Conservation (phyloP, 73 alveolate species). For the Uronychia binucleata region DNA sequence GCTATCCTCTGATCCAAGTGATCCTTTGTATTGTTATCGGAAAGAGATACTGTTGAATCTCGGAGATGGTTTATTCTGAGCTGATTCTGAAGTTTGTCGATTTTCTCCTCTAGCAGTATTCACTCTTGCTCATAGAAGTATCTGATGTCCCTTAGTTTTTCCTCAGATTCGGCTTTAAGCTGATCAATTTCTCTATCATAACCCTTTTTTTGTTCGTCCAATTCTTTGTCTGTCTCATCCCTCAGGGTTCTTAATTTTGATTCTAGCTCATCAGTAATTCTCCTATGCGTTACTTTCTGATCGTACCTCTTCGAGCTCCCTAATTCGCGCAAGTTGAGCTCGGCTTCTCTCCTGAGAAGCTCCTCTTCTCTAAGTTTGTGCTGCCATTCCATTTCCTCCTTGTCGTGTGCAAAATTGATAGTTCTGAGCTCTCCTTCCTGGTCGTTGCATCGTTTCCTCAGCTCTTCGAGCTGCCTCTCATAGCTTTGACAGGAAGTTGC, state of each 20-base stretch:
- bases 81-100: slow-evolving; percentile 1
- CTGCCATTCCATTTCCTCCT: background rate
- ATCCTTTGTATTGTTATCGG: background rate
- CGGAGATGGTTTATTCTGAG: background rate
- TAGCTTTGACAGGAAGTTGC: background rate
- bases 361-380: background rate
- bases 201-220: background rate
- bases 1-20: background rate
- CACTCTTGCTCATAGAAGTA: slow-evolving; percentile 8
- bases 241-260: background rate
- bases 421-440: background rate
- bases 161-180: background rate
- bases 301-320: slow-evolving; percentile 3
- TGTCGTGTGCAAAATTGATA: background rate
- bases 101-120: background rate
- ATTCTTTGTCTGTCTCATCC: background rate
- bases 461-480: background rate
- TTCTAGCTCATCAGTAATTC: slow-evolving; percentile 4
- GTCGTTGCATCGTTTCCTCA: background rate
- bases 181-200: background rate
- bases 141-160: background rate
- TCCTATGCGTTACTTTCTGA: background rate
- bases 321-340: background rate
- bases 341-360: background rate
- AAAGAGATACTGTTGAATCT: background rate